Evolutionary conservation across 768 basidiomycete genomes (phyloP).

Genomic region (Xerocomus spinulosus): DNA sequence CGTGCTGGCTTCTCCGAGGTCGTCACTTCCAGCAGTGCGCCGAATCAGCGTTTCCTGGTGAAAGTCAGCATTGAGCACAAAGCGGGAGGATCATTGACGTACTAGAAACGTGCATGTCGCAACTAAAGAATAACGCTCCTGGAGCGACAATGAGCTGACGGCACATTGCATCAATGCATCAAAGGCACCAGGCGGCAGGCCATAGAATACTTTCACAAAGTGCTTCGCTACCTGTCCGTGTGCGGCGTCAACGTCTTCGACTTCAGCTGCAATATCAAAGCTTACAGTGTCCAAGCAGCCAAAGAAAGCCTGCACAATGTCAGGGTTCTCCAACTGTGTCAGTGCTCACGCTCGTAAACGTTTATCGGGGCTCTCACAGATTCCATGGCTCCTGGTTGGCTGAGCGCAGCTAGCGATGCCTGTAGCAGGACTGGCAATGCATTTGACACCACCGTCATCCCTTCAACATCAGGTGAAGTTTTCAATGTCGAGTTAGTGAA

Average conservation of each 20-base stretch:
- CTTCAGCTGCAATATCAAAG: conserved; percentile 2
- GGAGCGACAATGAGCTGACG: conserved; percentile 59
- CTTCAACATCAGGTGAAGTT: conserved; percentile 49
- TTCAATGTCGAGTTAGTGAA: conserved; percentile 41
- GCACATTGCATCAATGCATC: conserved; percentile 69
- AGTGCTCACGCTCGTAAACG: not conserved
- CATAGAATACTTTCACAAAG: conserved; percentile 56
- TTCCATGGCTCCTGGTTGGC: conserved; percentile 62
- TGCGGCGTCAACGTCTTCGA: not conserved
- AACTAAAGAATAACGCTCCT: conserved; percentile 83
- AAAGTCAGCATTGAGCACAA: not conserved
- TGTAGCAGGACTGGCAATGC: conserved; percentile 57
- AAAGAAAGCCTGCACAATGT: conserved; percentile 88
- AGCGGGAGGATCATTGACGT: conserved; percentile 23
- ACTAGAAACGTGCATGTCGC: conserved; percentile 82
- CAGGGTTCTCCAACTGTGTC: conserved; percentile 64
- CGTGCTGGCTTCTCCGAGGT: conserved; percentile 51
- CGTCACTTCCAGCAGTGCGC: conserved; percentile 59
- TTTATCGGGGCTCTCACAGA: conserved; percentile 41
- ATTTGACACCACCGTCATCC: conserved; percentile 50
- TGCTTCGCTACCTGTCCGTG: conserved; percentile 45
- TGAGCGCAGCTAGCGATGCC: conserved; percentile 49
- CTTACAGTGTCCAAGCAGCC: conserved; percentile 71
- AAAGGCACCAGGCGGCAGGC: conserved; percentile 58
- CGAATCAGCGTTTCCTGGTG: conserved; percentile 58